Conservation (phyloP, 2,329 filamentous ascomycete species). For the Alternaria ventricosa region DNA sequence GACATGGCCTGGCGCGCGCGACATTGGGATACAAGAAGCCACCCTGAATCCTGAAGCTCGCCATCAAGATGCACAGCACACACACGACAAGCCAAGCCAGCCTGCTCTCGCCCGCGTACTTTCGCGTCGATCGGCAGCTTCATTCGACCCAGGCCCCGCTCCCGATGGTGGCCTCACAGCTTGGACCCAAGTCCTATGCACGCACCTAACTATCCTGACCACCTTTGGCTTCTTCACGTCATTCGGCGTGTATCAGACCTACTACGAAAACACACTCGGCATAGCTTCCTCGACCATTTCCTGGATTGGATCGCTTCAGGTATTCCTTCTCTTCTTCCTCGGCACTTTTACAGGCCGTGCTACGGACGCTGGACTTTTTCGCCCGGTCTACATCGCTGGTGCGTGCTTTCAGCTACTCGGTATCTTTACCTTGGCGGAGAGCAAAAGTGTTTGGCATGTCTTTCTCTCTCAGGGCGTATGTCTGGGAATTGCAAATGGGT, state of each 20-base stretch:
- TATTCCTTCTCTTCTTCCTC: constrained; percentile 41
- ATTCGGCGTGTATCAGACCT: constrained; percentile 64
- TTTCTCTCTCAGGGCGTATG: constrained; percentile 61
- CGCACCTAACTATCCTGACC: constrained; percentile 61
- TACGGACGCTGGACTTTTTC: constrained; percentile 41
- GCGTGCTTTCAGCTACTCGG: constrained; percentile 43
- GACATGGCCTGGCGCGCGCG: constrained; percentile 21
- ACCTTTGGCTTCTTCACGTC: constrained; percentile 62
- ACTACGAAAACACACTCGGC: constrained; percentile 54
- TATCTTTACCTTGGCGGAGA: constrained; percentile 39
- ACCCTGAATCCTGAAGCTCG: constrained; percentile 5
- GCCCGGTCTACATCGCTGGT: constrained; percentile 34
- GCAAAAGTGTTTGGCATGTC: constrained; percentile 41
- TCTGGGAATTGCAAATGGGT: constrained; percentile 59
- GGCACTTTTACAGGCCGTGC: constrained; percentile 40
- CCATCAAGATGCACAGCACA: not conserved
- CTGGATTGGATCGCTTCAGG: constrained; percentile 43
- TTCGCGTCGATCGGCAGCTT: constrained; percentile 31
- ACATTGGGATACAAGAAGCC: constrained; percentile 24
- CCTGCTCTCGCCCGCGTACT: constrained; percentile 24
- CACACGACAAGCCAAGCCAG: not conserved
- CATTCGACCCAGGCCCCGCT: constrained; percentile 37
- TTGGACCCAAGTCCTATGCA: constrained; percentile 62
- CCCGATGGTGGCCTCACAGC: constrained; percentile 60
- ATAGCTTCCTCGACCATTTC: constrained; percentile 44